Evolutionary conservation across 345 rosid species (phyloP), one percentile per base, ranked within the genome.

Genomic region (Pugionium dolabratum): DNA sequence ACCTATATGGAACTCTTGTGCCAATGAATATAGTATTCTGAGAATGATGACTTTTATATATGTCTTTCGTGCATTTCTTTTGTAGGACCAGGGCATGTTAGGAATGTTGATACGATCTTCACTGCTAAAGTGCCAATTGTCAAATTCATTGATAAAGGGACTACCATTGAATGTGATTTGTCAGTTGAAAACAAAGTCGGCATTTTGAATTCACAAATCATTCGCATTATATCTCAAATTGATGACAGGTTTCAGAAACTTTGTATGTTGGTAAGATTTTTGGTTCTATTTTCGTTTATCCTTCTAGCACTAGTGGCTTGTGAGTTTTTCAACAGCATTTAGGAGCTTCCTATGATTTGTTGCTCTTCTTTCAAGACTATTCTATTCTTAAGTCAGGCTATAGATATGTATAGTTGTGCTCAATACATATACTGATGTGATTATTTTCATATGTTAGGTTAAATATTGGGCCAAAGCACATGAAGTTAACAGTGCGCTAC

Each of bases 231-330:
- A 28, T 78, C 85, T 71, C 62, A 70, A 25, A 84, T 84, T 48
- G 88, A 84, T 79, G 84, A 68, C 18, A 75, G 85, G 75, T 81
- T 84, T 76, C 83, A 66, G 67, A 84, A 79, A 71, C 88, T 84
- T 60, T 75, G 84, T 74, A 40, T 79, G 59, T 70, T 83, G 87
- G 87, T 83, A 75, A 76, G 77, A 40, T 55, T 51, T 41, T 37
- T 6, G 7, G 36, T 9, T 53, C 26, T 52, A 1, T 45, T 32
- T 56, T 37, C 0, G 31, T 37, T 46, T 46, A 36, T 66, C 54
- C 33, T 66, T 26, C 1, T 40, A 36, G 28, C 44, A 9, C 5
- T 45, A 60, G 1, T 33, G 10, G 47, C 33, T 26, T 18, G 41
- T 32, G 30, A 18, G 6, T 18, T 33, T 25, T 34, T 60, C 27